Percentiles rank a stretch among this genome's conserved stretches.
phyloP scores from a whole-genome alignment of 2,329 filamentous ascomycete species.

The Mariannaea elegans region DNA sequence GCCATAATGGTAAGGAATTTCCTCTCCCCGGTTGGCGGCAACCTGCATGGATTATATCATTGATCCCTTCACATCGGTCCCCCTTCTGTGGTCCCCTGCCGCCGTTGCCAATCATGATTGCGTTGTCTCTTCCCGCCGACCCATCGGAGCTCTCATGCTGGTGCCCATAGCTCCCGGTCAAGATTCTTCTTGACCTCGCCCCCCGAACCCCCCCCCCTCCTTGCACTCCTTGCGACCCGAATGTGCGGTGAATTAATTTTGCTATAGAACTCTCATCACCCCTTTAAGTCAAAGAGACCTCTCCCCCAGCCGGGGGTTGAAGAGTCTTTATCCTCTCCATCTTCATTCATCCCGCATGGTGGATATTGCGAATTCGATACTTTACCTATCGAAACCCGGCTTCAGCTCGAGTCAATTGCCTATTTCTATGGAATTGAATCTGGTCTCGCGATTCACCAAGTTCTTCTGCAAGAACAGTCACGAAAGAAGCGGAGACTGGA shows the following conservation, averaged over 20 bases:
- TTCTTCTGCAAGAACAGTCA: slow-evolving; percentile 36
- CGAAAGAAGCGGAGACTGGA: slow-evolving; percentile 46
- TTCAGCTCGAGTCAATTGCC: slow-evolving; percentile 41
- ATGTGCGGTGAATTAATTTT: slow-evolving; percentile 53
- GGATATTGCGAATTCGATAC: slow-evolving; percentile 36
- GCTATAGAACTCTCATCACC: slow-evolving; percentile 43
- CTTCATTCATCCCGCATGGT: slow-evolving; percentile 26
- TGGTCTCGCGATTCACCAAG: slow-evolving; percentile 43
- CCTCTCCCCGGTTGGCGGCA: slow-evolving; percentile 51
- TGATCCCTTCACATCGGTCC: slow-evolving; percentile 44
- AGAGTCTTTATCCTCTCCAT: slow-evolving; percentile 33
- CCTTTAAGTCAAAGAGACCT: slow-evolving; percentile 43
- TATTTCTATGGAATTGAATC: slow-evolving; percentile 44
- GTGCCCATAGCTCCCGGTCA: slow-evolving; percentile 41
- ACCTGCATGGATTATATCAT: slow-evolving; percentile 57
- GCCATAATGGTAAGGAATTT: slow-evolving; percentile 60
- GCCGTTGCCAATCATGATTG: slow-evolving; percentile 38
- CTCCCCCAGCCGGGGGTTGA: slow-evolving; percentile 38
- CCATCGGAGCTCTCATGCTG: slow-evolving; percentile 39
- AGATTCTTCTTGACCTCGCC: slow-evolving; percentile 39
- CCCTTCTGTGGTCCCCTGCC: slow-evolving; percentile 37
- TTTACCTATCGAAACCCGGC: slow-evolving; percentile 38
- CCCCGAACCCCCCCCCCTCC: slow-evolving; percentile 32
- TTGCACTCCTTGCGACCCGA: slow-evolving; percentile 35
- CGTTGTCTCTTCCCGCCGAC: slow-evolving; percentile 35